Evolutionary conservation across 2,329 filamentous ascomycete species (phyloP).

Genomic region (Hirsutella thompsonii): DNA sequence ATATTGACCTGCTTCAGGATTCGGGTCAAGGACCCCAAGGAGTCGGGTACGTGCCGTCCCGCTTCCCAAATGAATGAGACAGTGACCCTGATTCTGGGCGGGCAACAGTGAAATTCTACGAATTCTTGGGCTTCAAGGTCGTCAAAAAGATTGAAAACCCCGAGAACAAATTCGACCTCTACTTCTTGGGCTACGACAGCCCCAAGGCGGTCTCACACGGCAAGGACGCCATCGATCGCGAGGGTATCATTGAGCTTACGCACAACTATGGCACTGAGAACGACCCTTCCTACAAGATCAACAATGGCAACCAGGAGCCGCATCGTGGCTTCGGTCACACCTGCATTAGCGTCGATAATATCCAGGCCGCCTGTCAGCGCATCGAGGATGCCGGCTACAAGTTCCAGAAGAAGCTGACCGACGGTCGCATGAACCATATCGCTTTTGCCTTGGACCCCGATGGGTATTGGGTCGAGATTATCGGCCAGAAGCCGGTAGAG

Average conservation of each 20-base stretch:
- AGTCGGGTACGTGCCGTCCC: conserved; percentile 41
- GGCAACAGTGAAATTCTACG: conserved; percentile 73
- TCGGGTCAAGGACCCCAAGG: conserved; percentile 87
- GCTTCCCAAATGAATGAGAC: neutral
- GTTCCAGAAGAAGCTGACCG: conserved; percentile 89
- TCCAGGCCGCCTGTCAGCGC: conserved; percentile 80
- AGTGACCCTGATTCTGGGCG: neutral
- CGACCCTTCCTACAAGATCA: conserved; percentile 66
- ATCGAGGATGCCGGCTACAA: conserved; percentile 82
- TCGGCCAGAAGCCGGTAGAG: conserved; percentile 59
- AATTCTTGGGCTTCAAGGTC: conserved; percentile 77
- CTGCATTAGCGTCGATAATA: conserved; percentile 69
- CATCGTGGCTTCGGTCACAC: conserved; percentile 76
- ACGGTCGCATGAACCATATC: conserved; percentile 78
- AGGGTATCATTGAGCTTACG: conserved; percentile 80
- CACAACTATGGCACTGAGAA: conserved; percentile 81
- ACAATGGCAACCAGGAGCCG: conserved; percentile 86
- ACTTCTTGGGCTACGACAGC: conserved; percentile 85
- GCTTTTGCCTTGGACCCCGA: conserved; percentile 86
- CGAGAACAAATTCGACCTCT: conserved; percentile 85
- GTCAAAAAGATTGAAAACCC: conserved; percentile 73
- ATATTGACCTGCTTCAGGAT: conserved; percentile 43
- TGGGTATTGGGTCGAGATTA: conserved; percentile 75
- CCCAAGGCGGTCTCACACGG: conserved; percentile 61
- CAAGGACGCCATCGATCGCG: conserved; percentile 63